phyloP scores from a whole-genome alignment of 306 rosid species.

The Vachellia collinsii region DNA sequence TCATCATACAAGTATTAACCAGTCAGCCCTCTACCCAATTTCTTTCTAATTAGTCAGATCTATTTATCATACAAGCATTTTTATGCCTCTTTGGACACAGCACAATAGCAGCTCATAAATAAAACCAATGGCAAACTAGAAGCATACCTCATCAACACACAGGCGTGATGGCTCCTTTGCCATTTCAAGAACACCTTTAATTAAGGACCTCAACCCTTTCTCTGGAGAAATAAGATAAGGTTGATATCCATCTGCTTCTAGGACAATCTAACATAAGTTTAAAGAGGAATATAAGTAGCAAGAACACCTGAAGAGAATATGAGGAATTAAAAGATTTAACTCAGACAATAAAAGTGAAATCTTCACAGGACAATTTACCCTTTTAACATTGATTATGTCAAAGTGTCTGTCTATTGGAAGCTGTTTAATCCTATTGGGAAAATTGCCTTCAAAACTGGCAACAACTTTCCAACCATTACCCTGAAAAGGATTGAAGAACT shows the following conservation, averaged over 20 bases:
- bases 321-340: constrained; percentile 20
- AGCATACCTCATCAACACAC: constrained; percentile 94
- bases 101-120: neutral
- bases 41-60: neutral
- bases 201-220: constrained; percentile 93
- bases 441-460: constrained; percentile 98
- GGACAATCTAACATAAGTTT: constrained; percentile 69
- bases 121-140: constrained; percentile 26
- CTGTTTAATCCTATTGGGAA: constrained; percentile 92
- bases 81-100: constrained; percentile 29
- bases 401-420: constrained; percentile 96
- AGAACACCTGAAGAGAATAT: constrained; percentile 26
- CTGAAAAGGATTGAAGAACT: constrained; percentile 49
- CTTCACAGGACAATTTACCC: constrained; percentile 54
- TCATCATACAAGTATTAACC: neutral
- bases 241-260: constrained; percentile 99
- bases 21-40: constrained; percentile 16
- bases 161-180: constrained; percentile 97
- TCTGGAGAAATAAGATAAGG: constrained; percentile 99
- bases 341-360: constrained; percentile 9
- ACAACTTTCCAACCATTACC: constrained; percentile 98
- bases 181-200: constrained; percentile 93
- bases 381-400: constrained; percentile 91
- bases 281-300: constrained; percentile 28
- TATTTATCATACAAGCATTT: constrained; percentile 4